Evolutionary conservation across 2,329 filamentous ascomycete species (phyloP), one percentile per base, ranked within the genome.

Genomic region (Pseudopithomyces chartarum): DNA sequence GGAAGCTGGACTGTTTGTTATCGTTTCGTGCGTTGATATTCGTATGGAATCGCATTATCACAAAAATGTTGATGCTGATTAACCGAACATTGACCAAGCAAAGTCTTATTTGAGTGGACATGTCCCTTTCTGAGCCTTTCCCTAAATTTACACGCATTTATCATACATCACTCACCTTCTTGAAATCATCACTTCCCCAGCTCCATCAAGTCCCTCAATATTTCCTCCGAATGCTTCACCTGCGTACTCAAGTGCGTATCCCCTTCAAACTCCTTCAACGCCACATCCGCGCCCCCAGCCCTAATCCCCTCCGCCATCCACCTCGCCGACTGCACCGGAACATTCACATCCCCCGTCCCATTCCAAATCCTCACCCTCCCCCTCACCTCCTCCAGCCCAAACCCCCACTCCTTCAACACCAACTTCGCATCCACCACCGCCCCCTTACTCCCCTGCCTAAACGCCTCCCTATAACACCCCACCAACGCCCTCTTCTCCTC

Each of bases 281-380:
- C 32, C 17, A 23, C 55, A 32, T 49, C 34, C n/a, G 34, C 23
- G 17, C 26, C 26, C 8, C 26, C 26, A 4, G 26, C 26, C 4
- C 26, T 29, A 8, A 54, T 32, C 38, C 32, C 17, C 2, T 57
- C 23, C 23, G 36, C 50, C 55, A 54, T 50, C 57, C 57, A 59
- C 20, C 57, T 57, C 33, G 57, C 54, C 40, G 42, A 26, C n/a
- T 33, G n/a, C 15, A 59, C 40, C 36, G 57, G 54, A 7, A 42
- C 48, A 48, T 57, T 19, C 19, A n/a, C 44, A 52, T 59, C 57
- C 12, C 29, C 38, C 17, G 43, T 54, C 3, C 54, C 54, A 38
- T 54, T 57, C 54, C 57, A 57, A 32, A 57, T 40, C 44, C 17
- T 40, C 6, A 59, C 57, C 19, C 43, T 46, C 8, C 33, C 57